phyloP scores from a whole-genome alignment of 495 filamentous ascomycete species.

The Podospora tetraspora region DNA sequence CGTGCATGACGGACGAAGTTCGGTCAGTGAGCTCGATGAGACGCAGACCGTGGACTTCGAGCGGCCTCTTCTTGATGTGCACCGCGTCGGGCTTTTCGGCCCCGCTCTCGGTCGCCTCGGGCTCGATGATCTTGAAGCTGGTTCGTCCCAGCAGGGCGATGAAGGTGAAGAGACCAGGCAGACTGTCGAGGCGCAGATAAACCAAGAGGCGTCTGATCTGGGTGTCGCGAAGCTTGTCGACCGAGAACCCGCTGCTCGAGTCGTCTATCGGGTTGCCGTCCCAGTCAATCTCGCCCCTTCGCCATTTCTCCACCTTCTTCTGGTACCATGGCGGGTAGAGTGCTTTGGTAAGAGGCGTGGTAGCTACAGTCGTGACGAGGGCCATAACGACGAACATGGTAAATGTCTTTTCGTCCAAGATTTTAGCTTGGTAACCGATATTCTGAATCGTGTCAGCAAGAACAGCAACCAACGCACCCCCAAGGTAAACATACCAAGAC shows the following conservation, averaged over 20 bases:
- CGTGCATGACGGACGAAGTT: conserved; percentile 92
- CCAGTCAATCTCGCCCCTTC: conserved; percentile 91
- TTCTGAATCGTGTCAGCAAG: conserved; percentile 55
- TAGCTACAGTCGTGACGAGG: conserved; percentile 84
- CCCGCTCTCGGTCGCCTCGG: conserved; percentile 23
- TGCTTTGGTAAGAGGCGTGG: conserved; percentile 71
- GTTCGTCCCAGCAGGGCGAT: conserved; percentile 66
- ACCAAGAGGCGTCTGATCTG: conserved; percentile 46
- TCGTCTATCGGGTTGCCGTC: conserved; percentile 57
- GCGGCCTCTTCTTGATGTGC: conserved; percentile 41
- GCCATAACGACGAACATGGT: conserved; percentile 99
- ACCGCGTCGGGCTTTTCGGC: conserved; percentile 13
- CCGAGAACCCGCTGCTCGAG: conserved; percentile 36
- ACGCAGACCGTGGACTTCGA: conserved; percentile 81
- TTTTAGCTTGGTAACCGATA: conserved; percentile 87
- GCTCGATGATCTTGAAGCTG: conserved; percentile 16
- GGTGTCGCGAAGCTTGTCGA: conserved; percentile 33
- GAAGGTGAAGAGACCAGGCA: conserved; percentile 81
- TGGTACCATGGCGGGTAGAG: conserved; percentile 90
- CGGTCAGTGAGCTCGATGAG: conserved; percentile 88
- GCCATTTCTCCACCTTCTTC: conserved; percentile 84
- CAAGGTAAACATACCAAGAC: conserved; percentile 61
- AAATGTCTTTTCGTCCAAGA: conserved; percentile 81
- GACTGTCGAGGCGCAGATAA: conserved; percentile 79
- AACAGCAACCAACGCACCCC: neutral